Base-by-base conservation (phyloP, 352 stramenopile species). In the Globisporangium sylvaticum region DNA sequence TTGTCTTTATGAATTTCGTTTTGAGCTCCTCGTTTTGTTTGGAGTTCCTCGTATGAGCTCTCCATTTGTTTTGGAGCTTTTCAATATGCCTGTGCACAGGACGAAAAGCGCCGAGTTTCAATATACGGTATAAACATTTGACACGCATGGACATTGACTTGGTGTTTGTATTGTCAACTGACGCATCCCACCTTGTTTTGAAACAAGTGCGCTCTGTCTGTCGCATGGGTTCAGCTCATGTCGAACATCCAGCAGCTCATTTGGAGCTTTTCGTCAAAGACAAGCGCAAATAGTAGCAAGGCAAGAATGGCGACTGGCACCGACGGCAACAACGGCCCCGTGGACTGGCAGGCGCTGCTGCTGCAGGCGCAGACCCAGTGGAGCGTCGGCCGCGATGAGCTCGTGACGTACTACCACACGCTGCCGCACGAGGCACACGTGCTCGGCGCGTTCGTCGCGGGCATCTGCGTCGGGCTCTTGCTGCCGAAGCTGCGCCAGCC, bases 401-500 rank as follows among this genome's bases (percentile, higher is more conserved):
- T 68, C 6, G 64, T 68, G 39, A 64, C 65, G 1, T 73, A 75
- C 42, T 79, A 69, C 29, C 61, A 77, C 25, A 59, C 71, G 20
- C 70, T 88, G 14, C 81, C 81, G 1, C 66, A 58, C 2, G 70
- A 83, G 27, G 69, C 76, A 18, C 72, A 81, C 18, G 58, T 90
- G 15, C 58, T 78, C 31, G 66, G 73, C 31, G 83, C 83, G 24
- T 92, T 94, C 61, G 70, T 77, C 15, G 62, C 77, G 9, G 86
- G 86, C 5, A 25, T 94, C 8, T 75, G 77, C 46, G 58, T 92
- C 5, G 86, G 84, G 0, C 69, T 92, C 39, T 44, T 87, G 29
- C 65, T 91, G 22, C 81, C 86, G 0, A 70, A 73, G 56, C 65
- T 94, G 55, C 78, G 77, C 22, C 83, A 81, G 66, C 79, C 83